Base-by-base conservation (phyloP, 208 protist species). In the Leptomonas seymouri region DNA sequence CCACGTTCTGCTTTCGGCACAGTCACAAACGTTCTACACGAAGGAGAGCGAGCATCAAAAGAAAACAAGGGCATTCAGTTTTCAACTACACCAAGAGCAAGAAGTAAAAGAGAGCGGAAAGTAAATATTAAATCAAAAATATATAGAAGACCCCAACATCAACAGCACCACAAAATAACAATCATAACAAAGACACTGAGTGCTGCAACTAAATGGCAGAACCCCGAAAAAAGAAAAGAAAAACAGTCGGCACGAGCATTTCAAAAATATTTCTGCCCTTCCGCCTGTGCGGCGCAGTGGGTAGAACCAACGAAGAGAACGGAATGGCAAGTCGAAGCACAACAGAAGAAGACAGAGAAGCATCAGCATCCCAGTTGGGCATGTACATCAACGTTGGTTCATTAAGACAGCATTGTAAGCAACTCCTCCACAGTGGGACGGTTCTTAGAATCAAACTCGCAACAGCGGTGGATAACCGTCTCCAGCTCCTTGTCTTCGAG, bases 371-470 rank as follows among this genome's bases (percentile, higher is more conserved):
- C n/a, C n/a, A n/a, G n/a, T 9, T 36, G 34, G 2, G 15, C 8
- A 14, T 39, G 55, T 3, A 39, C 34, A 28, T 31, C 5, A 4
- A 23, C 27, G 18, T 36, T 27, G 54, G 15, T 23, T 36, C 6
- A 12, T 16, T 57, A 90, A 3, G 78, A 81, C 12, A 90, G 71
- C 48, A 83, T 50, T 15, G 71, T 72, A n/a, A 87, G 44, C 28
- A 90, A 45, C 25, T 82, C 79, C 30, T 84, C 76, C 0, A 79
- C 81, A 1, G 81, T 86, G 16, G 85, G 85, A 18, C 85, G 73
- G 30, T 78, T 55, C 8, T 49, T 41, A 16, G 81, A 57, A 27
- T 80, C 63, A 60, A 79, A 81, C 30, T 57, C 59, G 73, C 85
- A 90, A 71, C 85, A 87, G 28, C 55, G 67, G 21, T 75, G 78